These are phyloP conservation scores for Beauveria sp. DNA, from an alignment of 2,329 filamentous ascomycete species.

Conservation along the genomic window DNA sequence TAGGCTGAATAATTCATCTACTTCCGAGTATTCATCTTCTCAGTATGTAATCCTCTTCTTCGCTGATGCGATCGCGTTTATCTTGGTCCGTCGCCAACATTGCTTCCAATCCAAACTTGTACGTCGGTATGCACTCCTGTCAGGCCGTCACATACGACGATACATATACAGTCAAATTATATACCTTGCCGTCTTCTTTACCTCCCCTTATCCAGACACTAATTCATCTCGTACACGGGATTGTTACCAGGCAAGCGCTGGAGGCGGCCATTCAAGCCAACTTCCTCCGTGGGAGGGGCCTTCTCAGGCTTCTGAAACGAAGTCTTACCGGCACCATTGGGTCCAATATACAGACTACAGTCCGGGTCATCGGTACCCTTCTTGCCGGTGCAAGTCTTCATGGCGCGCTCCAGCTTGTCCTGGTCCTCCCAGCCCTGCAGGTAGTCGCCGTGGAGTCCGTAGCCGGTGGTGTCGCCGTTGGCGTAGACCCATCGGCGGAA, in stretches of 20 bases:
- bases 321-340: constrained; percentile 17
- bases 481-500: constrained; percentile 21
- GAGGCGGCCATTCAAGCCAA: constrained; percentile 18
- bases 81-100: background rate
- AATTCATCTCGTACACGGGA: constrained; percentile 12
- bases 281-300: constrained; percentile 18
- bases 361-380: constrained; percentile 15
- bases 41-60: background rate
- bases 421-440: constrained; percentile 24
- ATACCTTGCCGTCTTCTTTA: background rate
- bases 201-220: fast-evolving
- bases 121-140: too few species aligned
- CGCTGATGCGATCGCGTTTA: background rate
- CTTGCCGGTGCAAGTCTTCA: constrained; percentile 20
- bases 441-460: constrained; percentile 22
- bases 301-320: constrained; percentile 14
- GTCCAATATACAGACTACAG: constrained; percentile 20
- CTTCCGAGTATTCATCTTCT: background rate
- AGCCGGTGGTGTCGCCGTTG: constrained; percentile 21
- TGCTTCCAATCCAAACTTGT: too few species aligned
- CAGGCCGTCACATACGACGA: background rate
- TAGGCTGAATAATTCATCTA: background rate
- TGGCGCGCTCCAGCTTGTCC: constrained; percentile 17
- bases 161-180: background rate
- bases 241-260: constrained; percentile 21